Conservation (phyloP, 108 stramenopile genomes). For the Stephanodiscus triporus region DNA sequence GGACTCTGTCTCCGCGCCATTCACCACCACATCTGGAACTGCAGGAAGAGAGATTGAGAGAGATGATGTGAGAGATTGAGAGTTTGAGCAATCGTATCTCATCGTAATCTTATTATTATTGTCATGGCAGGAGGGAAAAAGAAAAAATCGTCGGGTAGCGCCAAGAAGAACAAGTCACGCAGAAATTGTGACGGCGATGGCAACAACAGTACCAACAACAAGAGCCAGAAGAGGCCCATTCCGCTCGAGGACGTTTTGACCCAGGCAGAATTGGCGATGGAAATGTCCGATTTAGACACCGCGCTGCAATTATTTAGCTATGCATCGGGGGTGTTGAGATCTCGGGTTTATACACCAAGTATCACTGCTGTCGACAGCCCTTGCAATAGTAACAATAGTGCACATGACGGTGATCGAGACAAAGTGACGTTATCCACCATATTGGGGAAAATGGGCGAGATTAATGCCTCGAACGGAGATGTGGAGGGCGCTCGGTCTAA, state of each 20-base stretch:
- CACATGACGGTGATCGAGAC: constrained; percentile 20
- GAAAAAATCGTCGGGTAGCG: constrained; percentile 23
- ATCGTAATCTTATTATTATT: neutral
- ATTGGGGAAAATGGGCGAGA: constrained; percentile 75
- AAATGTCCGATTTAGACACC: constrained; percentile 43
- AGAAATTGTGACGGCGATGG: constrained; percentile 3
- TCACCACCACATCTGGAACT: too few relatives aligned
- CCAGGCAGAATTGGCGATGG: constrained; percentile 49
- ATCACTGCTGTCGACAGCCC: neutral
- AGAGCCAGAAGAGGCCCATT: constrained; percentile 19
- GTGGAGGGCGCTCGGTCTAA: constrained; percentile 63
- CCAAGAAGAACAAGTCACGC: constrained; percentile 39
- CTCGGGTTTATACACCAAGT: constrained; percentile 19
- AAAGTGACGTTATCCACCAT: constrained; percentile 51
- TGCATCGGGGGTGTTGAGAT: constrained; percentile 36
- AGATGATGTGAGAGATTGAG: too few relatives aligned
- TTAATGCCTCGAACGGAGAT: constrained; percentile 71
- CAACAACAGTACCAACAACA: neutral
- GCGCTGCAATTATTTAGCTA: constrained; percentile 44
- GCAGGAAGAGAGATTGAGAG: too few relatives aligned
- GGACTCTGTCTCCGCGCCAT: too few relatives aligned
- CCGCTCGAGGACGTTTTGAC: constrained; percentile 45
- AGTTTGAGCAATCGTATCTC: neutral
- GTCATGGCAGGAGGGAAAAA: constrained; percentile 43
- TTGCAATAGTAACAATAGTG: neutral